Percentiles rank a stretch among this genome's conserved stretches.
Conservation (phyloP, 2,329 filamentous ascomycete genomes). For the Pseudogymnoascus sp. region DNA sequence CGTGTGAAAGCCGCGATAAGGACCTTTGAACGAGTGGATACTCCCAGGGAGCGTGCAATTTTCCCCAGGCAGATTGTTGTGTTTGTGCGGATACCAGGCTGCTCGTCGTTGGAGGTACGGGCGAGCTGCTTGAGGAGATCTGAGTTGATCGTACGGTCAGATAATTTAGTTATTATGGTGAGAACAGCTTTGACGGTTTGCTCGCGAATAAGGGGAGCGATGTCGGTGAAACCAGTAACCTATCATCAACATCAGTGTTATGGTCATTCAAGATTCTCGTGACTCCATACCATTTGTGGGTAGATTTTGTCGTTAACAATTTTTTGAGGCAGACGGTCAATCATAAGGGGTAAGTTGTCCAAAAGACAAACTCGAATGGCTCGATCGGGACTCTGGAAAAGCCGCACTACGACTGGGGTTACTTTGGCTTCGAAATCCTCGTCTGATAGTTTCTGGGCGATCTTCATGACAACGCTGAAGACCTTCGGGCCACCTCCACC, state of each 20-base stretch:
- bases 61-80: conserved; percentile 97
- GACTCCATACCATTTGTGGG: conserved; percentile 66
- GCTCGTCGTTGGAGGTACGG: conserved; percentile 95
- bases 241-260: conserved; percentile 27
- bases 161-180: conserved; percentile 78
- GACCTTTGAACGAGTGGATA: conserved; percentile 75
- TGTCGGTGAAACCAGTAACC: conserved; percentile 90
- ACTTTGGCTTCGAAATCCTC: conserved; percentile 85
- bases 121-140: conserved; percentile 85
- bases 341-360: conserved; percentile 84
- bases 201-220: conserved; percentile 85
- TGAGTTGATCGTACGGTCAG: conserved; percentile 87
- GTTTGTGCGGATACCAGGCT: conserved; percentile 94
- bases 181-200: conserved; percentile 94
- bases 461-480: conserved; percentile 81
- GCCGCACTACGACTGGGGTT: conserved; percentile 75
- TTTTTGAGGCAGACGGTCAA: conserved; percentile 81
- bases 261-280: background rate
- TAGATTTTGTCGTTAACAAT: conserved; percentile 95
- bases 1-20: conserved; percentile 87
- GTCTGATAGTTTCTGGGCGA: conserved; percentile 74
- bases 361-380: conserved; percentile 86
- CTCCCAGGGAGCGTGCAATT: conserved; percentile 81
- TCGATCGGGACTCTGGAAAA: conserved; percentile 87
- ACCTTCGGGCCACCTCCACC: conserved; percentile 92